Base-by-base conservation (phyloP, 2,329 filamentous ascomycete species). In the Daldinia sp. region DNA sequence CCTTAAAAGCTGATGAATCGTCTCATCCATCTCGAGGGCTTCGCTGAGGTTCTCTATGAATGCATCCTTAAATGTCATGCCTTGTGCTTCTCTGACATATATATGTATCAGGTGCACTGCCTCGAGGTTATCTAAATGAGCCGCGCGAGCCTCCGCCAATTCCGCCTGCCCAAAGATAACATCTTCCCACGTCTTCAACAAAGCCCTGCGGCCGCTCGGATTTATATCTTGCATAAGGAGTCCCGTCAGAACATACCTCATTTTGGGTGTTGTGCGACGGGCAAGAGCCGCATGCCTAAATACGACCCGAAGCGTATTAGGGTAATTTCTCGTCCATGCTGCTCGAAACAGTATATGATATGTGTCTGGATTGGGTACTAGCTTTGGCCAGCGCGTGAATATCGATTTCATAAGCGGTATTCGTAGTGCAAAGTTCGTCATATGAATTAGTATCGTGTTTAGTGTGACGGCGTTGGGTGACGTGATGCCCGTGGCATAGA, bases 241-340 rank as follows among this genome's bases (percentile, higher is more conserved):
- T 15, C 30, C 62, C 7, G 65, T 67, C 13, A 78, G 57, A 6
- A n/a, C 54, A 30, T 69, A 48, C n/a, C 73, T 68, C 72, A 77
- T 74, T 30, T 71, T 69, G 10, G 66, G 57, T 18, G 30, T 68
- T 4, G 71, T 69, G 28, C 46, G 39, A 13, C 51, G 58, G 1
- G 65, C 57, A 28, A 74, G 70, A n/a, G 50, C 70, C 6, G 70
- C 66, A 62, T 78, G 78, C 48, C 73, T 74, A 74, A 73, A 78
- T 41, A 78, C 58, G 2, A 79, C 76, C 30, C 74, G 72, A 41
- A 78, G 70, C 74, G 75, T 72, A 51, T 79, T 79, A 23, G 77
- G 76, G 53, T 66, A 68, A 4, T 73, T 67, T 20, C 56, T 68
- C 30, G 41, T 68, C 76, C 77, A 78, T 18, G 74, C 74, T 1